A percentile compares a stretch with the other conserved stretches of the same genome.
Conservation (phyloP, 805 yeast genomes). For the Candida lessepsii region DNA sequence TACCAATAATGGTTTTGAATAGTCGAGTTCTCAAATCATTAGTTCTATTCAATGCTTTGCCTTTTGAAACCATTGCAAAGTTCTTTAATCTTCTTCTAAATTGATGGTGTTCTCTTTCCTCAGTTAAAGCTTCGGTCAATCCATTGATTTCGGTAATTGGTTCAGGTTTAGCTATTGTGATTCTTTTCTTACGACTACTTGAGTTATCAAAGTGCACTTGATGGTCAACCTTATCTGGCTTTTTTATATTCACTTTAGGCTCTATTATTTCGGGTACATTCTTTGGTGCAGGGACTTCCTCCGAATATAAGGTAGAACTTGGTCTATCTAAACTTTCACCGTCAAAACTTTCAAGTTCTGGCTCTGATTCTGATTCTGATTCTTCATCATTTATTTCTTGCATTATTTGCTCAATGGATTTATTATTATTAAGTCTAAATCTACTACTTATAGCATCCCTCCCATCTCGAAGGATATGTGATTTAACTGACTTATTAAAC, state of each 20-base stretch:
- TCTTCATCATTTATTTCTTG: constrained; percentile 2
- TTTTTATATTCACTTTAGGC: not conserved
- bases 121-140: constrained; percentile 11
- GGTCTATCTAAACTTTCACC: no score
- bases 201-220: not conserved
- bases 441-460: not conserved
- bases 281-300: not conserved
- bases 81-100: constrained; percentile 20
- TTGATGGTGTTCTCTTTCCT: constrained; percentile 12
- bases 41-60: constrained; percentile 18
- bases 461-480: not conserved
- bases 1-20: constrained; percentile 23
- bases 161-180: constrained; percentile 21
- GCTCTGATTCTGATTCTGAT: not conserved
- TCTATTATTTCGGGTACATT: not conserved
- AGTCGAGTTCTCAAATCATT: constrained; percentile 21
- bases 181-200: not conserved
- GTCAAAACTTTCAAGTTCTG: no score
- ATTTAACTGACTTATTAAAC: constrained; percentile 9
- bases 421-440: constrained; percentile 2
- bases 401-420: constrained; percentile 1
- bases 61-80: constrained; percentile 26
- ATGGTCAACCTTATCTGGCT: no score
- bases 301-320: constrained; percentile 2
- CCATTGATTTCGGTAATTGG: constrained; percentile 18